Base-by-base conservation (phyloP, 495 filamentous ascomycete genomes). In the Aspergillus steynii region DNA sequence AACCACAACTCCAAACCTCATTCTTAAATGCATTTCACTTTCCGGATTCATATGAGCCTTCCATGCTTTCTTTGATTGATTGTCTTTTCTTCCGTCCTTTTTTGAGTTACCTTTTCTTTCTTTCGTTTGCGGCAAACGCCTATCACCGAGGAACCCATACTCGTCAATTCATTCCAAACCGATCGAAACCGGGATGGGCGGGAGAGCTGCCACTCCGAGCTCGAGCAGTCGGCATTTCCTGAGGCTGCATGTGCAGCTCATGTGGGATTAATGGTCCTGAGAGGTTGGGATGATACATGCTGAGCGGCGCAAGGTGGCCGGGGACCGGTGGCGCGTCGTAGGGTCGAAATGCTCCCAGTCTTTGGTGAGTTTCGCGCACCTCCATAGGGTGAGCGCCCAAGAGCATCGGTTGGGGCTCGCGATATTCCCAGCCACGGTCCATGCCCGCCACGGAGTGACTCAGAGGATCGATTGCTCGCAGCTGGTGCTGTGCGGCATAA, bases 131-230 rank as follows among this genome's bases (percentile, higher is more conserved):
- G 2, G 47, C n/a, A 20, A 7, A 26, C 48, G 6, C 48, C 4
- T 50, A 14, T 29, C 25, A 10, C 15, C 48, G 7, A 26, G 15
- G n/a, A 50, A 29, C 48, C 26, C 48, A 50, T 27, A 50, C 20
- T 50, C 48, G 12, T 42, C 37, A 42, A 42, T 49, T 49, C 46
- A 74, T 55, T 26, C 67, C 73, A 14, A 74, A 45, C 4, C 70
- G 66, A 61, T 63, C 63, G 52, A 63, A 70, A 27, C 63, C 50
- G 29, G 71, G 67, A 1, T 54, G 64, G 8, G 61, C 77, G 76
- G 49, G 88, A 78, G 54, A 89, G 81, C 74, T 90, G 81, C 73
- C 85, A 86, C 77, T 79, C 57, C 72, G 69, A 60, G 66, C 66
- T 60, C 66, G 74, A 58, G 61, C 58, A 0, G 55, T 62, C 26